A percentile compares a stretch with the other conserved stretches of the same genome.
phyloP scores from a whole-genome alignment of 192 early-diverging fungal genomes.

The Coemansia sp. region DNA sequence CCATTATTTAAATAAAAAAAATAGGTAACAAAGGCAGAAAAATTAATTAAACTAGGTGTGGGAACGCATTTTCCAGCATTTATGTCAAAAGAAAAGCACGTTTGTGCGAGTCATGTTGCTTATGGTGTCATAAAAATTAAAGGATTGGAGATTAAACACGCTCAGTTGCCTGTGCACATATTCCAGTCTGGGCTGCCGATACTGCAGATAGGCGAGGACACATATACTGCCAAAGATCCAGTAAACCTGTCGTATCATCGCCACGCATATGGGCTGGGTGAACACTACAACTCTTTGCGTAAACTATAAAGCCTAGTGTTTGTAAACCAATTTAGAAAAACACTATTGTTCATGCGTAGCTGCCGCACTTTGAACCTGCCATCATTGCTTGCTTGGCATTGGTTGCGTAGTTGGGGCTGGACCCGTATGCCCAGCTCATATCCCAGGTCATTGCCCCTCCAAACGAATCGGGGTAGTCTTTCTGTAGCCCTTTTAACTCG shows the following conservation, averaged over 20 bases:
- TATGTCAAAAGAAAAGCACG: too few species aligned
- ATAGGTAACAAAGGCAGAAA: not conserved
- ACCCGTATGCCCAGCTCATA: constrained; percentile 52
- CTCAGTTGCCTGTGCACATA: constrained; percentile 75
- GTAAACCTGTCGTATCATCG: constrained; percentile 83
- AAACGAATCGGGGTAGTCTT: constrained; percentile 53
- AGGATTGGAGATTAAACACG: too few species aligned
- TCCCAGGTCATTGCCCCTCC: constrained; percentile 76
- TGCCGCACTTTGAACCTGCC: constrained; percentile 37
- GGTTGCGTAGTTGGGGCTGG: constrained; percentile 46
- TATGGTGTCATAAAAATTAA: too few species aligned
- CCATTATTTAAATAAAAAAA: constrained; percentile 11
- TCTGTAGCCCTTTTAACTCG: constrained; percentile 41
- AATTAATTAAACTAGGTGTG: not conserved
- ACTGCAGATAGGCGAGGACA: constrained; percentile 80
- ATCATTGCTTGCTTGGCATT: constrained; percentile 52
- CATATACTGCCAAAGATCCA: constrained; percentile 56
- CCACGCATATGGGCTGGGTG: constrained; percentile 88
- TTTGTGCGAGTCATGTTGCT: too few species aligned
- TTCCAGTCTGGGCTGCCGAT: constrained; percentile 79
- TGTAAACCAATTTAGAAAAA: not conserved
- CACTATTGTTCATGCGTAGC: not conserved
- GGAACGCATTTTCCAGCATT: too few species aligned
- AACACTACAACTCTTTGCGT: constrained; percentile 92
- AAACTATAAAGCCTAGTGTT: constrained; percentile 16